phyloP scores from a whole-genome alignment of 2,329 filamentous ascomycete genomes.

The Cladosporium cucumerinum region DNA sequence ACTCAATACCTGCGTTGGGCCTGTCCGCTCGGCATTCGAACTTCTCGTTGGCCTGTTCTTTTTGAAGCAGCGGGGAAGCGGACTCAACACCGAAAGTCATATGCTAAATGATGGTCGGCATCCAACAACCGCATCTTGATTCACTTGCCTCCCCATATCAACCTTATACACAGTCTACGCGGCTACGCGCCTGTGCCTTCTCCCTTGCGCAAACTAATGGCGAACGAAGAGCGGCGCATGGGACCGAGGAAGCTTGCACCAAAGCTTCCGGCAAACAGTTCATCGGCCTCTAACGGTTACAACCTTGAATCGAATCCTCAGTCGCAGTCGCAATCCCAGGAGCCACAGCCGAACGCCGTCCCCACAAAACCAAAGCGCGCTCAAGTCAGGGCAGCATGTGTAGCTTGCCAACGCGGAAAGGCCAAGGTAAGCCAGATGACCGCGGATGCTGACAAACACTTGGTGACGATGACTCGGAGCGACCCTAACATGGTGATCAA shows the following conservation, averaged over 20 bases:
- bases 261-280: constrained; percentile 11
- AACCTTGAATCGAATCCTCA: neutral
- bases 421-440: constrained; percentile 8
- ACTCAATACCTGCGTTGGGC: neutral
- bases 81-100: neutral
- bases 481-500: neutral
- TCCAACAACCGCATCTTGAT: neutral
- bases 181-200: neutral
- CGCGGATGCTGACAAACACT: neutral
- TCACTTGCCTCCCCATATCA: neutral
- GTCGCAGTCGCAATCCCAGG: constrained; percentile 1
- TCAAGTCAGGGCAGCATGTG: constrained; percentile 12
- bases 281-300: constrained; percentile 4
- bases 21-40: neutral
- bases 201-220: neutral
- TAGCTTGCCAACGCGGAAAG: constrained; percentile 14
- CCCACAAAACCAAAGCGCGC: constrained; percentile 11
- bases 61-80: neutral
- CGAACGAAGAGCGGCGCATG: constrained; percentile 11
- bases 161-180: neutral
- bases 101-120: constrained; percentile 8
- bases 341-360: neutral
- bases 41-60: neutral
- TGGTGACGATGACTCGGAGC: neutral
- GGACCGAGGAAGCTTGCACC: constrained; percentile 15